Conservation (phyloP, 768 basidiomycete genomes). For the Hysterangium stoloniferum region DNA sequence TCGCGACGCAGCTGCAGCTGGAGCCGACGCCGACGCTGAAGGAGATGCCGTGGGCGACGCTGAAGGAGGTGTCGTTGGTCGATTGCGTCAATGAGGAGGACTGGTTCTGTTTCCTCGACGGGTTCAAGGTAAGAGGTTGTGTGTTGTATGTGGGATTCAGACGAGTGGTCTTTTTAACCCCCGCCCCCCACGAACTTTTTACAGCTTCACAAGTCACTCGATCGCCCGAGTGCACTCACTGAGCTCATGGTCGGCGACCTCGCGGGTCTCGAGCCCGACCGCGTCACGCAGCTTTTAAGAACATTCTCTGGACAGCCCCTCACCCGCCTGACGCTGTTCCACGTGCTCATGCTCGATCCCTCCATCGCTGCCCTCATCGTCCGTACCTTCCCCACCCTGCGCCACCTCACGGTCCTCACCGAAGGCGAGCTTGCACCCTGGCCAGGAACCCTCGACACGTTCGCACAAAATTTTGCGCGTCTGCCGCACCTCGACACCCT, state of each 20-base stretch:
- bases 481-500: conserved; percentile 3
- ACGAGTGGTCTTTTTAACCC: not conserved
- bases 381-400: not conserved
- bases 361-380: not conserved
- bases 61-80: conserved; percentile 6
- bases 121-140: conserved; percentile 6
- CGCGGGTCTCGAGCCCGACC: not conserved
- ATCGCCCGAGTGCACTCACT: not conserved
- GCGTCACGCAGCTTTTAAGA: conserved; percentile 3
- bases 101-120: conserved; percentile 5
- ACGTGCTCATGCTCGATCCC: not conserved
- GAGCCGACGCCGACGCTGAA: conserved; percentile 1
- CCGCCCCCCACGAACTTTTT: not conserved
- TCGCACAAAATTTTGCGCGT: not conserved
- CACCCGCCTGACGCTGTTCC: conserved; percentile 1
- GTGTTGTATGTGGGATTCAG: not conserved
- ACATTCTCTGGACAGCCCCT: conserved; percentile 3
- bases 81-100: conserved; percentile 5
- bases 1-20: not conserved
- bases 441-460: conserved; percentile 4
- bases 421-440: conserved; percentile 10
- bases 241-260: conserved; percentile 10
- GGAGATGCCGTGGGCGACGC: conserved; percentile 8
- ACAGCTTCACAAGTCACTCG: not conserved
- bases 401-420: conserved; percentile 2